phyloP scores from a whole-genome alignment of 176 grass and related monocot species.

The Calamus simplicifolius region DNA sequence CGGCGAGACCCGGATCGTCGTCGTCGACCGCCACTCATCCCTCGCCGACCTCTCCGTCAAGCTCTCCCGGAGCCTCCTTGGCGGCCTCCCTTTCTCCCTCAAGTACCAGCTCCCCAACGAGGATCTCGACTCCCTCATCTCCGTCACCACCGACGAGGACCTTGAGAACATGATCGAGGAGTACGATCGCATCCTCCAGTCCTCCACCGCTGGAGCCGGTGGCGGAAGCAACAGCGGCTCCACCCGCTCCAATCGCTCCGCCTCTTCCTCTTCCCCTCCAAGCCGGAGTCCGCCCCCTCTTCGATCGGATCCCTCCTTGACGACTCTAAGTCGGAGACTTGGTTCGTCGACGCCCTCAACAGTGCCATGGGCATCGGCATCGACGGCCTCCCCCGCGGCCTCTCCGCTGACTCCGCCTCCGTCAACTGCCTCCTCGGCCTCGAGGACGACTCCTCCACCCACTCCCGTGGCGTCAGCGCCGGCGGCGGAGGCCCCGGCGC shows the following conservation, averaged over 20 bases:
- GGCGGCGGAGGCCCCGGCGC: conserved; percentile 14
- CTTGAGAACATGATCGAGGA: conserved; percentile 98
- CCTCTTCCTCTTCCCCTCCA: conserved; percentile 89
- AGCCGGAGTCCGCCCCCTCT: conserved; percentile 61
- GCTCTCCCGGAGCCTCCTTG: conserved; percentile 70
- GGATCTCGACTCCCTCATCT: conserved; percentile 94
- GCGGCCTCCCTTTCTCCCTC: conserved; percentile 66
- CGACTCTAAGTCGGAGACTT: conserved; percentile 86
- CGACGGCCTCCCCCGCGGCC: conserved; percentile 63
- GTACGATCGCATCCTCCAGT: conserved; percentile 69
- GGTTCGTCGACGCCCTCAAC: conserved; percentile 93
- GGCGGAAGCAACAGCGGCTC: conserved; percentile 27
- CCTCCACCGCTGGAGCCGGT: conserved; percentile 22
- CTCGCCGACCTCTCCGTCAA: conserved; percentile 69
- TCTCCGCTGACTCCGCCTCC: conserved; percentile 80
- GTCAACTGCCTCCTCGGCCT: conserved; percentile 96
- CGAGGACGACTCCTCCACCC: conserved; percentile 77
- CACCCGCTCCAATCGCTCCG: conserved; percentile 71
- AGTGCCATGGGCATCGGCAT: conserved; percentile 63
- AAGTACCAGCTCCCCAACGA: conserved; percentile 99
- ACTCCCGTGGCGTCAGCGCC: conserved; percentile 41
- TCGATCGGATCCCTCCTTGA: conserved; percentile 81
- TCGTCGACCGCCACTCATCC: conserved; percentile 60
- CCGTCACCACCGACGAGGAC: conserved; percentile 90
- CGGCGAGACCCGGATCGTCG: conserved; percentile 87